phyloP scores from a whole-genome alignment of 257 asterid species.

The Linderniella brevidens region DNA sequence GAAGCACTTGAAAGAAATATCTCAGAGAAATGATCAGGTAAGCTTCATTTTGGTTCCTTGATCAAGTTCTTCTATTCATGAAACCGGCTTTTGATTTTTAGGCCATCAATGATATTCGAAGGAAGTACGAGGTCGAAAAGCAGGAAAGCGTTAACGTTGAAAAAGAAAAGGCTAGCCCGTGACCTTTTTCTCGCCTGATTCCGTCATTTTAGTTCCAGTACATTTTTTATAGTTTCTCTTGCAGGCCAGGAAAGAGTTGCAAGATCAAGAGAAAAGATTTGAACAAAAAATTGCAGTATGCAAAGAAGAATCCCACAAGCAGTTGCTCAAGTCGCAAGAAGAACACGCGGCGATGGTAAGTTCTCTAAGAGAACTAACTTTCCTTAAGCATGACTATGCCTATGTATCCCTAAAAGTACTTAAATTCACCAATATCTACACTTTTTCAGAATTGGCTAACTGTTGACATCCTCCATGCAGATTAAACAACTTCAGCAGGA shows the following conservation, averaged over 20 bases:
- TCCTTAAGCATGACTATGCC: not conserved
- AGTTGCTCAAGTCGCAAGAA: slow-evolving; percentile 49
- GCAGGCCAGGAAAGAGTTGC: slow-evolving; percentile 56
- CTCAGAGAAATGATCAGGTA: slow-evolving; percentile 92
- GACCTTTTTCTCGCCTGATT: slow-evolving; percentile 9
- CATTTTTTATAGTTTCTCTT: slow-evolving; percentile 12
- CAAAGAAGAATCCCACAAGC: slow-evolving; percentile 56
- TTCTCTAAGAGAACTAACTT: not conserved
- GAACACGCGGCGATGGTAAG: slow-evolving; percentile 77
- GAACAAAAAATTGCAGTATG: slow-evolving; percentile 46
- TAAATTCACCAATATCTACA: too few species aligned
- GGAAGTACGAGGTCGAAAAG: slow-evolving; percentile 81
- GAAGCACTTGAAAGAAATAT: slow-evolving; percentile 90
- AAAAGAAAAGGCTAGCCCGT: slow-evolving; percentile 61
- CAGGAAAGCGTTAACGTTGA: slow-evolving; percentile 52
- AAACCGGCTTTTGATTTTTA: slow-evolving; percentile 23
- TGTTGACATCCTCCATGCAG: slow-evolving; percentile 18
- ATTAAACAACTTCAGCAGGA: slow-evolving; percentile 52
- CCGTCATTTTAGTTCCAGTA: slow-evolving; percentile 8
- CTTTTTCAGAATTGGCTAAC: not conserved
- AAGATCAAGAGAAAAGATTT: slow-evolving; percentile 44
- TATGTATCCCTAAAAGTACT: too few species aligned
- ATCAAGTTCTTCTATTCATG: slow-evolving; percentile 8
- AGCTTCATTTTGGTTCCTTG: slow-evolving; percentile 4
- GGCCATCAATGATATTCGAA: slow-evolving; percentile 84